These are phyloP conservation scores for Brachypodium distachyon DNA, from an alignment of 202 grass and related monocot genomes.

Conservation along the genomic window DNA sequence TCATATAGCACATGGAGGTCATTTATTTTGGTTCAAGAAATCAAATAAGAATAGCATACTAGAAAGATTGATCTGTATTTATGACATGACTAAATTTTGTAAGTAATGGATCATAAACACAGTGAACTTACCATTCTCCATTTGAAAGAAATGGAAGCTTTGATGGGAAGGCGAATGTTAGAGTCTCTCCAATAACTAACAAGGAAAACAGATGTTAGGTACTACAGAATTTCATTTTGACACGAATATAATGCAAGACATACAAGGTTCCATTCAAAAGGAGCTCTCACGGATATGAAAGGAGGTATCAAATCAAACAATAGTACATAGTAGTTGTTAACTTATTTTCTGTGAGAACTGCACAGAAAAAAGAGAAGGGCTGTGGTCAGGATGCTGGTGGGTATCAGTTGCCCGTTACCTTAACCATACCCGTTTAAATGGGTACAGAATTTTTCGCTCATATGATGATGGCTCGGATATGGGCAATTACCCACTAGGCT, in stretches of 20 bases:
- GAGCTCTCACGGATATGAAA: neutral
- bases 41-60: neutral
- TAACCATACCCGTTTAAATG: too few species aligned
- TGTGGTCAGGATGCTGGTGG: too few species aligned
- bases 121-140: conserved; percentile 85
- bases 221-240: neutral
- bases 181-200: conserved; percentile 92
- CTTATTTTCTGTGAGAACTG: conserved; percentile 4
- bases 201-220: conserved; percentile 29
- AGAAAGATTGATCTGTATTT: neutral
- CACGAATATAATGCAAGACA: neutral
- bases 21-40: conserved; percentile 15
- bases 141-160: conserved; percentile 92
- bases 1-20: neutral
- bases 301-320: neutral
- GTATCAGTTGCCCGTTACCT: too few species aligned
- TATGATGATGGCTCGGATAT: too few species aligned
- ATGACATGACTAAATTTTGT: neutral
- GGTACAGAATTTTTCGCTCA: too few species aligned
- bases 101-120: conserved; percentile 23
- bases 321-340: conserved; percentile 5
- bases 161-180: conserved; percentile 81
- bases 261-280: neutral
- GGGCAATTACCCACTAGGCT: too few species aligned
- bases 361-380: too few species aligned